Evolutionary conservation across 2,329 filamentous ascomycete genomes (phyloP), one percentile per base, ranked within the genome.

Genomic region (Aureobasidium sp.): DNA sequence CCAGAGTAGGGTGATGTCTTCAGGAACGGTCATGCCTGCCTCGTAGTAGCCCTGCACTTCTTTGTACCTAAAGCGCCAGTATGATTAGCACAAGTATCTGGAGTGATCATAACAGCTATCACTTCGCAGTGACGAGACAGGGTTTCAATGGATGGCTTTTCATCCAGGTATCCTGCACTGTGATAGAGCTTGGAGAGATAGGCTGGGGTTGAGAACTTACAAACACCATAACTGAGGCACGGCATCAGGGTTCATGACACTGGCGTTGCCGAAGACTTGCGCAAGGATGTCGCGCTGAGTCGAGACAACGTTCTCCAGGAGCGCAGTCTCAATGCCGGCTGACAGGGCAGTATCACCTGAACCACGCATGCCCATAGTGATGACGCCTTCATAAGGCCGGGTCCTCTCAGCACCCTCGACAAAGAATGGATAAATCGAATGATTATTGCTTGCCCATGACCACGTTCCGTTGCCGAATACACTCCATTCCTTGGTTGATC

Each of bases 141-240:
- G 32, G 8, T 8, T 34, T 8, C 32, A 34, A 10, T 10, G 9
- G 32, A 10, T 34, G 9, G 8, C 9, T 12, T 9, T 2, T 34
- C 32, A 12, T 34, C 9, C 32, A 34, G 32, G 10, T 34, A 13
- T 13, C 6, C 34, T 13, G 34, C 34, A 37, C 3, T 15, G 34
- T 15, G 13, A 37, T 15, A 15, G 34, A 37, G 34, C 12, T 4
- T 37, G 2, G 34, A 37, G 12, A 37, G 12, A 37, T 3, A 13
- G 12, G 6, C 15, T 15, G 12, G 34, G 34, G 13, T 5, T 37
- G 15, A 5, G 13, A 24, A 12, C 27, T 51, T 1, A 32, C 50
- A 90, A 74, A 67, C 86, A 88, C 86, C 87, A 89, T 74, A 86
- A 80, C 72, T 89, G 87, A 6, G 87, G 86, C 0, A 87, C 81